Evolutionary conservation across 148 eudicot genomes (phyloP).

Genomic region (Camellia japonica): DNA sequence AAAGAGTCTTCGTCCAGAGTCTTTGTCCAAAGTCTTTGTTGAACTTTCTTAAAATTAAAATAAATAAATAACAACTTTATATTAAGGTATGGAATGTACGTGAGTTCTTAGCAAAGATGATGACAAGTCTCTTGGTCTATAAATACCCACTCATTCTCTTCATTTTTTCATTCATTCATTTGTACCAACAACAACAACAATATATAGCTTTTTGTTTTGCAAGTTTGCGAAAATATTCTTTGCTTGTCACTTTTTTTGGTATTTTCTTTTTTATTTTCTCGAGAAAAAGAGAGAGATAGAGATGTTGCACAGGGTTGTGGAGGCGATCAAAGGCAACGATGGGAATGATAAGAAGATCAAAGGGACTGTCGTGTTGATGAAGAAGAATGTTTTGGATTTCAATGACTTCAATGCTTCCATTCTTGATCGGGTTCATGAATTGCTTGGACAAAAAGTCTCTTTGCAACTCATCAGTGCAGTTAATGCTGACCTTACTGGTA

Average conservation of each 20-base stretch:
- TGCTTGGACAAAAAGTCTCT: constrained; percentile 48
- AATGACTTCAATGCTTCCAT: constrained; percentile 44
- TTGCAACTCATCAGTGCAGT: constrained; percentile 55
- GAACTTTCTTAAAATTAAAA: no score
- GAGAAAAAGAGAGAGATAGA: not conserved
- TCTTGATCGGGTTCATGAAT: constrained; percentile 52
- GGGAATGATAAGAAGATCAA: constrained; percentile 21
- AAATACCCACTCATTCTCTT: no score
- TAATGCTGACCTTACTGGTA: constrained; percentile 24
- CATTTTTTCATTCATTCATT: no score
- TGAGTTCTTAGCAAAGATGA: no score
- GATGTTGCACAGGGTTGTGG: constrained; percentile 15
- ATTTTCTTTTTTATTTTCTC: no score
- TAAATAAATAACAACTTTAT: no score
- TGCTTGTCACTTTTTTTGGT: not conserved
- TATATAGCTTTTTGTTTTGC: not conserved
- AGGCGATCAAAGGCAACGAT: not conserved
- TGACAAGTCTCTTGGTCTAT: no score
- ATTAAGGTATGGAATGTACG: no score
- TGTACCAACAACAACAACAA: no score
- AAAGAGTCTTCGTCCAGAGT: no score
- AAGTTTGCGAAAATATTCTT: not conserved
- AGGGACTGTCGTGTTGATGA: constrained; percentile 53
- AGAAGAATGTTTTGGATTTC: constrained; percentile 49
- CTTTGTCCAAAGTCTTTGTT: no score